Base-by-base conservation (phyloP, 2,329 filamentous ascomycete genomes). In the Trichoderma brevicompactum region DNA sequence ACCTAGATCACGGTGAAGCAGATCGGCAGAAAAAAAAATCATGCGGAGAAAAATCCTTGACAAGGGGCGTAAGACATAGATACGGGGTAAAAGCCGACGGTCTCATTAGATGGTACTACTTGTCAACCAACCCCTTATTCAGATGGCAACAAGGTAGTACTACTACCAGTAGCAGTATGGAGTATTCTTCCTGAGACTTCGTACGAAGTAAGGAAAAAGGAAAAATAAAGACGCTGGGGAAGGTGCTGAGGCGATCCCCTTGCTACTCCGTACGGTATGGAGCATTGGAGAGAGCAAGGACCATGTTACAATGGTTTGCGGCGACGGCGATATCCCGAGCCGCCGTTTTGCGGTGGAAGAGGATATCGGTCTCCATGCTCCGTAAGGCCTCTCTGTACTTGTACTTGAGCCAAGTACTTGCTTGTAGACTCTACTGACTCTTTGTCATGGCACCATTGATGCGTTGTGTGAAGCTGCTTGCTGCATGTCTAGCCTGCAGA, bases 1-100 rank as follows among this genome's bases (percentile, higher is more conserved):
- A 40, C 41, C 15, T n/a, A 52, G 58, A 61, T 61, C 58, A 48
- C 36, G 49, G 59, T 63, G 49, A 63, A 63, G 38, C 28, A 54
- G 59, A 63, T 63, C 59, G 40, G 49, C 49, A 13, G n/a, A n/a
- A 10, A 7, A 38, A 38, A 28, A 13, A 13, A 38, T 43, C 28
- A 23, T 34, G 59, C 59, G 59, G 59, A 63, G 59, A 46, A 43
- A 15, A 38, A 28, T 54, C 49, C 59, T 54, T 23, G 48, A 54
- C 40, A 15, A 54, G 40, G 55, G 59, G 36, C 28, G 28, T 19
- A 43, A 63, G 23, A 28, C 23, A 28, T 28, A 28, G 23, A 28
- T 5, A 28, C 23, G 23, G 23, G 23, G 23, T 28, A 28, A 28
- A 28, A 28, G 23, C 23, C 23, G 23, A 28, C 5, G 23, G 23